Evolutionary conservation across 2,329 filamentous ascomycete genomes (phyloP), one percentile per base, ranked within the genome.

Genomic region (Allantophomopsis cytisporea): DNA sequence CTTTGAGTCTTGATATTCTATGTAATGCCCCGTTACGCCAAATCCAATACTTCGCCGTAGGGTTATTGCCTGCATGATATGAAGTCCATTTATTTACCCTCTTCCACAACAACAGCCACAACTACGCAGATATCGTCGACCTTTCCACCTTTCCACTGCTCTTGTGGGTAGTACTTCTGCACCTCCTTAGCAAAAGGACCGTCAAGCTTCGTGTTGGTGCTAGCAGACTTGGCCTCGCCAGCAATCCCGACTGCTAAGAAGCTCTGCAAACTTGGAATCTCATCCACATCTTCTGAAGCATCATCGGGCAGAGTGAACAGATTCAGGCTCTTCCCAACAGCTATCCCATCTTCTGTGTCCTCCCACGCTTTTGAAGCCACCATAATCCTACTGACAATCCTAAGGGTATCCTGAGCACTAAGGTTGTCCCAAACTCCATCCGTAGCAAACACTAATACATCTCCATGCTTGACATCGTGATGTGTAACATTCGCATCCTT

Each of bases 401-500:
- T 75, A 11, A 98, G 69, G 21, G 93, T 80, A 48, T 98, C 87
- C 54, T 94, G 83, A 52, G 87, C 83, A 54, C 85, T 91, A 23
- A 98, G 68, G 51, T 98, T 98, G 59, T 98, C 91, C 73, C 91
- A 91, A 4, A 96, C 82, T 4, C 91, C 91, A 59, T 98, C 91
- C 1, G 87, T 94, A 2, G 87, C 91, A 49, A 98, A 83, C 14
- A 98, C 63, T n/a, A 96, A 66, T 2, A 98, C 81, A 56, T 98
- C 91, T 15, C 91, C 91, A 58, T 96, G 87, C 47, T 82, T 79
- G 40, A 96, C 71, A 33, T 66, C 61, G 57, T 93, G 79, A 43
- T 77, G 77, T 13, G 80, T 81, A 20, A 93, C 73, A 54, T 84
- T 82, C 15, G 91, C 84, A 53, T 96, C 85, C 47, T 76, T 73